A percentile compares a stretch with the other conserved stretches of the same genome.
Conservation (phyloP, 2,329 filamentous ascomycete genomes). For the Cladosporium phlei region DNA sequence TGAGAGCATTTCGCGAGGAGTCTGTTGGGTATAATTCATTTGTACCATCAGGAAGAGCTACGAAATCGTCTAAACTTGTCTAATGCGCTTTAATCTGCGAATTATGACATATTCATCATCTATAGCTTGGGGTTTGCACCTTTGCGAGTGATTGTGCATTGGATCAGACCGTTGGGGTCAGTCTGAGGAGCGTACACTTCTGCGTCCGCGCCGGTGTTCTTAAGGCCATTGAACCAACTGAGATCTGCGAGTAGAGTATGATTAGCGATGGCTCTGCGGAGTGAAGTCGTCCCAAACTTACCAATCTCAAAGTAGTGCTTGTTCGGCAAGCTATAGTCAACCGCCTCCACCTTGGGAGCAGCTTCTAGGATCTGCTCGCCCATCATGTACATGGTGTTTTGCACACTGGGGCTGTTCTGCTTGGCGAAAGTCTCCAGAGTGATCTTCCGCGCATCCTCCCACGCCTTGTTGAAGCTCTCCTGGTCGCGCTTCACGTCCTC, state of each 20-base stretch:
- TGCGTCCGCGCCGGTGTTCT: slow-evolving; percentile 93
- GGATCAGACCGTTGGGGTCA: slow-evolving; percentile 90
- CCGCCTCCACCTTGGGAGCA: slow-evolving; percentile 65
- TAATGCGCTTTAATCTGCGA: no score
- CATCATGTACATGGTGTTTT: slow-evolving; percentile 99
- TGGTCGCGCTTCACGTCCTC: slow-evolving; percentile 61
- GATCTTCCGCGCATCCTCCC: slow-evolving; percentile 70
- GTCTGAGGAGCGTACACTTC: slow-evolving; percentile 94
- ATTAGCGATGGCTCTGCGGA: slow-evolving; percentile 11
- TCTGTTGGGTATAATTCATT: neutral
- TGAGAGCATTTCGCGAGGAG: slow-evolving; percentile 11
- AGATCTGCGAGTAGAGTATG: slow-evolving; percentile 57
- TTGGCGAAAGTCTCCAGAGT: slow-evolving; percentile 89
- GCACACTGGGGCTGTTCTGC: slow-evolving; percentile 87
- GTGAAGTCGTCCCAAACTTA: slow-evolving; percentile 29
- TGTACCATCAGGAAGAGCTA: slow-evolving; percentile 4
- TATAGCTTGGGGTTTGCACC: slow-evolving; percentile 17
- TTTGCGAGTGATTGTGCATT: slow-evolving; percentile 75
- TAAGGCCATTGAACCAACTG: slow-evolving; percentile 90
- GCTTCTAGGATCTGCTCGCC: slow-evolving; percentile 74
- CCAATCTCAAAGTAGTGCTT: slow-evolving; percentile 98
- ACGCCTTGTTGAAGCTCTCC: slow-evolving; percentile 72
- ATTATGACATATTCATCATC: no score
- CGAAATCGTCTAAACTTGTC: no score
- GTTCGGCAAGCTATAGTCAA: slow-evolving; percentile 85